Percentiles rank a stretch among this genome's conserved stretches.
phyloP scores from a whole-genome alignment of 345 rosid genomes.

The Kernera saxatilis region DNA sequence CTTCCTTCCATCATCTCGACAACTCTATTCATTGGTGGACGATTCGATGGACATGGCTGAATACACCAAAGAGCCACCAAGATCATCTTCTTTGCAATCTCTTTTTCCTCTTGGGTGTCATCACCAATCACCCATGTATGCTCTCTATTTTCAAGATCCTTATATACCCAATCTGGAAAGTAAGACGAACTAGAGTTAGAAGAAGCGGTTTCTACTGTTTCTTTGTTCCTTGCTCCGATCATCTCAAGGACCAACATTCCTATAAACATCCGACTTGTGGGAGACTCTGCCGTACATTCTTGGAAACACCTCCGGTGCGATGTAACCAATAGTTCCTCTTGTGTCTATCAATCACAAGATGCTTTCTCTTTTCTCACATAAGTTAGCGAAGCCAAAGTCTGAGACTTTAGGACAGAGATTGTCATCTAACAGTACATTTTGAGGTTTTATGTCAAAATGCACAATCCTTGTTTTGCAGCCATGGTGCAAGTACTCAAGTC shows the following conservation, averaged over 20 bases:
- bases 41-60: slow-evolving; percentile 24
- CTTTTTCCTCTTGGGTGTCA: not conserved
- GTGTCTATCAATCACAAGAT: slow-evolving; percentile 19
- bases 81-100: slow-evolving; percentile 21
- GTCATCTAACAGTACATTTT: slow-evolving; percentile 37
- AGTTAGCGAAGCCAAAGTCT: slow-evolving; percentile 47
- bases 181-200: too few species aligned
- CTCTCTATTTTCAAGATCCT: slow-evolving; percentile 11
- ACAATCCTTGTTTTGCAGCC: slow-evolving; percentile 46
- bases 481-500: slow-evolving; percentile 41
- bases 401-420: slow-evolving; percentile 34
- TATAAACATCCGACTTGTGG: too few species aligned
- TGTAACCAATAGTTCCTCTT: slow-evolving; percentile 44
- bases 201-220: too few species aligned
- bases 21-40: slow-evolving; percentile 21
- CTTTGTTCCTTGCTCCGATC: too few species aligned
- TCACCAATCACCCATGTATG: not conserved
- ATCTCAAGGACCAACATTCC: not conserved
- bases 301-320: slow-evolving; percentile 37
- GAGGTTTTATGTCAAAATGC: slow-evolving; percentile 52
- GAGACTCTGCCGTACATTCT: slow-evolving; percentile 31
- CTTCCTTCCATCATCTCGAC: slow-evolving; percentile 34
- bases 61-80: slow-evolving; percentile 33
- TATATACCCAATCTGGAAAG: too few species aligned
- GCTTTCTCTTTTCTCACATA: slow-evolving; percentile 32